Conservation (phyloP, 2,329 filamentous ascomycete genomes). For the Dryadomyces quercus-mongolicae region DNA sequence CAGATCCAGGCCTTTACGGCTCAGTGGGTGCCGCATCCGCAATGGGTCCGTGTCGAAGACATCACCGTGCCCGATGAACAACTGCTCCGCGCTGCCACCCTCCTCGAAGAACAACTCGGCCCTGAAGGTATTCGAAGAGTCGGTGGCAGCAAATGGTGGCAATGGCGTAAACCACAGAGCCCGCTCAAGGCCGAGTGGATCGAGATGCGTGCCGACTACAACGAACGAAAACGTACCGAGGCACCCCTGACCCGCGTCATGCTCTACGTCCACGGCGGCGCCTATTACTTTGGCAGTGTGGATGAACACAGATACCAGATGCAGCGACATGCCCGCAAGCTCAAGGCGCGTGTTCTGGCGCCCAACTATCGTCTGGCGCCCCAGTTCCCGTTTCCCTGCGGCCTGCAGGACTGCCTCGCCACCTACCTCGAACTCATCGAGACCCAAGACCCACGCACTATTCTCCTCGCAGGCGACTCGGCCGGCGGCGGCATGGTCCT, state of each 20-base stretch:
- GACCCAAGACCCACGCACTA: slow-evolving; percentile 64
- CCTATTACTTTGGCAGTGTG: slow-evolving; percentile 90
- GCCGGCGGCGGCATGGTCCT: slow-evolving; percentile 87
- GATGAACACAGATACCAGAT: slow-evolving; percentile 98
- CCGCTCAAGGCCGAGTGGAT: slow-evolving; percentile 83
- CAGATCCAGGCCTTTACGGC: slow-evolving; percentile 84
- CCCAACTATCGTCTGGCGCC: slow-evolving; percentile 79
- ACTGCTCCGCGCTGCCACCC: slow-evolving; percentile 51
- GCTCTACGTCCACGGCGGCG: slow-evolving; percentile 88
- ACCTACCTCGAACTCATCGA: slow-evolving; percentile 75
- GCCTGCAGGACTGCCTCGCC: slow-evolving; percentile 78
- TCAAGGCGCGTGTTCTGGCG: slow-evolving; percentile 81
- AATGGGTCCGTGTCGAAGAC: slow-evolving; percentile 73
- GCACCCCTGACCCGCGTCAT: slow-evolving; percentile 64
- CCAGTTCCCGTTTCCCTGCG: slow-evolving; percentile 92
- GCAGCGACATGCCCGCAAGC: slow-evolving; percentile 86
- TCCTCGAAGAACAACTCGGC: slow-evolving; percentile 65
- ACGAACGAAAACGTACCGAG: slow-evolving; percentile 51
- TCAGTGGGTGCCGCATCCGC: slow-evolving; percentile 82
- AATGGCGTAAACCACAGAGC: slow-evolving; percentile 60
- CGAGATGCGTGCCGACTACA: slow-evolving; percentile 78
- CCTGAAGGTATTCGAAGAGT: slow-evolving; percentile 60
- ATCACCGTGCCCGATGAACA: slow-evolving; percentile 52
- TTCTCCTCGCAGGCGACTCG: slow-evolving; percentile 83
- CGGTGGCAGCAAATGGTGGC: slow-evolving; percentile 80